Evolutionary conservation across 768 basidiomycete genomes (phyloP).

Genomic region (Coprinellus micaceus): DNA sequence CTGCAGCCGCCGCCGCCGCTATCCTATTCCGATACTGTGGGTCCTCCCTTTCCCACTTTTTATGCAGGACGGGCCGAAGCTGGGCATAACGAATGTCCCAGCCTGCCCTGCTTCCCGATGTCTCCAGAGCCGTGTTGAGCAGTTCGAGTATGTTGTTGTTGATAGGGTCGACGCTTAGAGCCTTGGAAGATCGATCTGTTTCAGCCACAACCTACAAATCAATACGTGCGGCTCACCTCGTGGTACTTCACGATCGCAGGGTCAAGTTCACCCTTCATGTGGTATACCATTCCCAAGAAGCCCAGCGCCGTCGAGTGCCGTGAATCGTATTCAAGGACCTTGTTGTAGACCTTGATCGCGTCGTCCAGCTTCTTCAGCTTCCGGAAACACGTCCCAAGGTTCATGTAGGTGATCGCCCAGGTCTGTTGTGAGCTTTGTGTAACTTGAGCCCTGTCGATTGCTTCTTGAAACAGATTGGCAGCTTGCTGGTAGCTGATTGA

Average conservation of each 20-base stretch:
- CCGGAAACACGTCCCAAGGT: slow-evolving; percentile 86
- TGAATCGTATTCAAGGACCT: slow-evolving; percentile 85
- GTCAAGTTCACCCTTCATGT: slow-evolving; percentile 68
- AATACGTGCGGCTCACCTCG: slow-evolving; percentile 51
- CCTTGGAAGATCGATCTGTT: slow-evolving; percentile 34
- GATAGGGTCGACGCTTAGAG: slow-evolving; percentile 77
- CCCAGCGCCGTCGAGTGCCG: slow-evolving; percentile 77
- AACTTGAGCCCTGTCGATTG: slow-evolving; percentile 77
- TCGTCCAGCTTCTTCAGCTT: slow-evolving; percentile 70
- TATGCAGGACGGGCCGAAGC: background rate
- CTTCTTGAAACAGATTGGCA: slow-evolving; percentile 62
- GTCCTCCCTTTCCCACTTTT: slow-evolving; percentile 4
- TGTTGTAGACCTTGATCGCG: slow-evolving; percentile 70
- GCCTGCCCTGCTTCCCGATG: slow-evolving; percentile 16
- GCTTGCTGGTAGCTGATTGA: slow-evolving; percentile 68
- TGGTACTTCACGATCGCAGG: slow-evolving; percentile 89
- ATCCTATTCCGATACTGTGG: background rate
- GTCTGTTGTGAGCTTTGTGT: slow-evolving; percentile 81
- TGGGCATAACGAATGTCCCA: background rate
- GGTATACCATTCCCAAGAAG: slow-evolving; percentile 86
- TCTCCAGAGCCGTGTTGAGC: slow-evolving; percentile 75
- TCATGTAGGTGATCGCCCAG: slow-evolving; percentile 89
- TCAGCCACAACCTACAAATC: background rate
- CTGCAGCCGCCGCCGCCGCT: background rate
- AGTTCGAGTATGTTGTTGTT: slow-evolving; percentile 79